A percentile compares a stretch with the other conserved stretches of the same genome.
Conservation (phyloP, 2,329 filamentous ascomycete species). For the Tolypocladium ovalisporum region DNA sequence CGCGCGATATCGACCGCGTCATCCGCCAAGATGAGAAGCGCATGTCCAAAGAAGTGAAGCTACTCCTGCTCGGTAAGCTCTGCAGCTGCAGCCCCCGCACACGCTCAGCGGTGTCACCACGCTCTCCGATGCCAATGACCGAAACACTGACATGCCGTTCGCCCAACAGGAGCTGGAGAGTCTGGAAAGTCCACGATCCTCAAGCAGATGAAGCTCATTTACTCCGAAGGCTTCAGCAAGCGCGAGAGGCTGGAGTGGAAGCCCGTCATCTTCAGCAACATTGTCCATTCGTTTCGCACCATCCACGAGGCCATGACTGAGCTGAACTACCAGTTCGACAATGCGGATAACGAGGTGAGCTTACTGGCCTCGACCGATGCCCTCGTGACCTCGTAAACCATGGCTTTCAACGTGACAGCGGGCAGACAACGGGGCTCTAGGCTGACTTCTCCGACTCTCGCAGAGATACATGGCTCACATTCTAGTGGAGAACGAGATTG, state of each 20-base stretch:
- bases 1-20: conserved; percentile 72
- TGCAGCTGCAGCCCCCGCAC: neutral
- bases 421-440: conserved; percentile 14
- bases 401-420: neutral
- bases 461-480: conserved; percentile 72
- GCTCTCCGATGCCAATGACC: neutral
- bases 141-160: neutral
- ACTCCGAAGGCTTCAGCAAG: conserved; percentile 82
- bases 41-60: conserved; percentile 80
- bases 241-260: conserved; percentile 89
- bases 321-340: conserved; percentile 67
- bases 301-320: conserved; percentile 87
- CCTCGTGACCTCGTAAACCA: neutral
- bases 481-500: conserved; percentile 71
- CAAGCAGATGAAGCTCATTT: conserved; percentile 74
- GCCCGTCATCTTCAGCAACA: conserved; percentile 90
- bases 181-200: conserved; percentile 8
- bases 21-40: conserved; percentile 82
- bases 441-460: conserved; percentile 21
- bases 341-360: conserved; percentile 67
- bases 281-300: conserved; percentile 83
- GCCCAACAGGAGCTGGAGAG: conserved; percentile 2
- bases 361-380: neutral
- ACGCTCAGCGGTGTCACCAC: neutral
- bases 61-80: conserved; percentile 63